Base-by-base conservation (phyloP, 176 grass and related monocot genomes). In the Avena eriantha region DNA sequence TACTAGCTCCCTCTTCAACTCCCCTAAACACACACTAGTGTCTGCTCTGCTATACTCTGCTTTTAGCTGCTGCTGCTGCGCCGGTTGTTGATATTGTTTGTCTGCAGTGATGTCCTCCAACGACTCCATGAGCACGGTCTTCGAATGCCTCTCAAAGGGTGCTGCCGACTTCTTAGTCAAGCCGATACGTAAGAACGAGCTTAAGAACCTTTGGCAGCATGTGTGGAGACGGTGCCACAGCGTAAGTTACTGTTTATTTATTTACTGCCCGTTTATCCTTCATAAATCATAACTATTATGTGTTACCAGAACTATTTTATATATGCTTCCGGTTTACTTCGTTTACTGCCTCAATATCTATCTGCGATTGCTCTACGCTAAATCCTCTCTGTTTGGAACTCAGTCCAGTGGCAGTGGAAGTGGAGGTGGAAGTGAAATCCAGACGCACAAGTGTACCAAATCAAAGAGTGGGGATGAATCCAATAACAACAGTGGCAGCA, bases 21-120 rank as follows among this genome's bases (percentile, higher is more conserved):
- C 65, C 59, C 10, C 47, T 60, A 1, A 1, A 22, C 51, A 59
- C 57, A 87, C 84, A 90, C 29, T 84, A 10, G 8, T 47, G 45
- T 10, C 45, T 47, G 45, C 45, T 47, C 45, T 47, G 45, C 45
- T 47, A 41, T 41, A 83, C 45, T 77, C 74, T 70, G 63, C 29
- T 67, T 14, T 18, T 14, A 21, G 15, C 26, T 68, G 26, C 16
- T 53, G 35, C 39, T 41, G 39, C 39, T 41, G 39, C 6, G 43
- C 22, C 5, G 12, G 4, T 16, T 48, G 5, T 7, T 73, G 77
- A 85, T 85, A 63, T 82, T 54, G n/a, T 92, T 86, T 89, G 8
- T 18, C n/a, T 92, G 82, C 96, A 98, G 96, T 95, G 96, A 98
- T 95, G 96, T 98, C 96, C 76, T 92, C 96, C 0, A 92, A 95